Evolutionary conservation across 495 filamentous ascomycete genomes (phyloP).

Genomic region (Chaetomidium leptoderma): DNA sequence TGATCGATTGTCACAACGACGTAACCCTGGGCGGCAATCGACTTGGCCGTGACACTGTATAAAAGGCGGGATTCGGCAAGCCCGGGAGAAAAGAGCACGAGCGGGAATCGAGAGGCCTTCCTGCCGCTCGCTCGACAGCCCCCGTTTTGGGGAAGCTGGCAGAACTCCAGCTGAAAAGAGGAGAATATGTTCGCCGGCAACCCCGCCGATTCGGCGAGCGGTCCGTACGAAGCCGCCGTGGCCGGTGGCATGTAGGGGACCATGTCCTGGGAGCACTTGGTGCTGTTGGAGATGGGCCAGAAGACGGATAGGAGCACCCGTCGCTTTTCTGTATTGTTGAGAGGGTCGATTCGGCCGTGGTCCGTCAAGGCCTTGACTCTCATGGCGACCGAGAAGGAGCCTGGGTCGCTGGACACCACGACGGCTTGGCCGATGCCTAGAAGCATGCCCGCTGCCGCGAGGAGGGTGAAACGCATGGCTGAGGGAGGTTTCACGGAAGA

Average conservation of each 20-base stretch:
- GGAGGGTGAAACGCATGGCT: background rate
- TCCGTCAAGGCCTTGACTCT: conserved; percentile 1
- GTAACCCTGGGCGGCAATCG: conserved; percentile 1
- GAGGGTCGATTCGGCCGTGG: background rate
- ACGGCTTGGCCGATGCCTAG: background rate
- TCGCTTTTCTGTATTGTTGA: background rate
- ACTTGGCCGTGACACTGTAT: background rate
- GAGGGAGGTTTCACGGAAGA: background rate
- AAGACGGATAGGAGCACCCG: background rate
- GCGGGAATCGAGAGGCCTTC: background rate
- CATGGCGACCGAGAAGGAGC: background rate
- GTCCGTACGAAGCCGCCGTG: background rate
- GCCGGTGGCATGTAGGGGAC: background rate
- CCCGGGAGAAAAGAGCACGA: background rate
- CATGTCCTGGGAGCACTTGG: background rate
- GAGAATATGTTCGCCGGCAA: background rate
- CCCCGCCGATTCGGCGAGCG: background rate
- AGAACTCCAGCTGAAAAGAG: background rate
- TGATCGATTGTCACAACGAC: background rate
- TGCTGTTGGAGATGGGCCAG: background rate
- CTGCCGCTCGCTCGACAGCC: background rate
- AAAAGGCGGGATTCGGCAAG: background rate
- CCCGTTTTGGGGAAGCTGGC: background rate
- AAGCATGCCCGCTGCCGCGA: background rate
- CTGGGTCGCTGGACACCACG: background rate